Percentiles rank a stretch among this genome's conserved stretches.
phyloP scores from a whole-genome alignment of 495 filamentous ascomycete species.

The Pseudevernia furfuracea region DNA sequence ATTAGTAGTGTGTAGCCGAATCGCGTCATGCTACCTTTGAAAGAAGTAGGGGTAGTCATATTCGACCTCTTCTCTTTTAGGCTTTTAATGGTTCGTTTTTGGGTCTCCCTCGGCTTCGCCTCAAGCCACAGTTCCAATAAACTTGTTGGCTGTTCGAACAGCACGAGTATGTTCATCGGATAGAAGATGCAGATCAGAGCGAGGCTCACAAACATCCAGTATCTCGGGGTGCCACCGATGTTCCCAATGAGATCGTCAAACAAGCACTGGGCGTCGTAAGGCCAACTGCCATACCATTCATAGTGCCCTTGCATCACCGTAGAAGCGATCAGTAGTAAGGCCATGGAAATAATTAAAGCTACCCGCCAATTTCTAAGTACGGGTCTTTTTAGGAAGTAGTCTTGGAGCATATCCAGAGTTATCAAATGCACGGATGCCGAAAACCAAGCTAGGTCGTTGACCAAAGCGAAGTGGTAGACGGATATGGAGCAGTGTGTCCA shows the following conservation, averaged over 20 bases:
- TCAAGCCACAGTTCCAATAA: not conserved
- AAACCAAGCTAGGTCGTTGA: conserved; percentile 31
- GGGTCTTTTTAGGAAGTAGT: conserved; percentile 2
- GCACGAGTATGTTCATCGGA: conserved; percentile 1
- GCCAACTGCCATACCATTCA: conserved; percentile 20
- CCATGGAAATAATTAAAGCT: conserved; percentile 10
- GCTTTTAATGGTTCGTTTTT: not conserved
- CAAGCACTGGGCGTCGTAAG: conserved; percentile 21
- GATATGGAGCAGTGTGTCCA: conserved; percentile 32
- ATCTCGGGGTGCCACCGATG: conserved; percentile 8
- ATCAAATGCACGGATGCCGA: conserved; percentile 28
- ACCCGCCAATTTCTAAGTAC: conserved; percentile 14
- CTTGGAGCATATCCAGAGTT: conserved; percentile 20
- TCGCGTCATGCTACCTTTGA: not conserved
- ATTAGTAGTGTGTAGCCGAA: not conserved
- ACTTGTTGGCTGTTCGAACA: conserved; percentile 3
- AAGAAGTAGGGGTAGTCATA: not conserved
- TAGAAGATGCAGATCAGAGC: conserved; percentile 11
- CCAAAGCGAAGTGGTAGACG: conserved; percentile 34
- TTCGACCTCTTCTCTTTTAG: not conserved
- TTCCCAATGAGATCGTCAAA: conserved; percentile 22
- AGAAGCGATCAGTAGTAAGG: conserved; percentile 5
- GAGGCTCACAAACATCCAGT: conserved; percentile 15
- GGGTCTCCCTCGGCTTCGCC: not conserved
- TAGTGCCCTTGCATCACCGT: conserved; percentile 18